Percentiles rank a stretch among this genome's conserved stretches.
Conservation (phyloP, 768 basidiomycete species). For the Saitozyma sp. region DNA sequence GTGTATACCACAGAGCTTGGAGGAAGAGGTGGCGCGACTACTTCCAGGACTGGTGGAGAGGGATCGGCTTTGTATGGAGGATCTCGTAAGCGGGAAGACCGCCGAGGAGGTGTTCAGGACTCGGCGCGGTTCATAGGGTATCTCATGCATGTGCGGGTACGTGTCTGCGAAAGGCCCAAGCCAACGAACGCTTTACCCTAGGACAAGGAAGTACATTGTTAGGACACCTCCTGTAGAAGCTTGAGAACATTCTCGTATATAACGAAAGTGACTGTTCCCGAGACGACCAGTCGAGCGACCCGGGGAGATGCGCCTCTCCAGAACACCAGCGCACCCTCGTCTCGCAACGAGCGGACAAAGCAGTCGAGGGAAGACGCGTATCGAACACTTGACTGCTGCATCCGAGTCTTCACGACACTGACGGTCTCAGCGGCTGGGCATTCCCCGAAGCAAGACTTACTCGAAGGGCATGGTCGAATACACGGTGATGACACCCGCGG, state of each 20-base stretch:
- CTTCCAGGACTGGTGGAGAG: conserved; percentile 12
- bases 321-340: conserved; percentile 12
- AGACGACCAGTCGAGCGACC: conserved; percentile 7
- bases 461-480: too few species aligned
- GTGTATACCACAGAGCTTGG: conserved; percentile 15
- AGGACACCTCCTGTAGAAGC: neutral
- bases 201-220: too few species aligned
- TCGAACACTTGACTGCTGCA: conserved; percentile 1
- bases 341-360: conserved; percentile 1
- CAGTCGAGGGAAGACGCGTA: conserved; percentile 4
- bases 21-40: conserved; percentile 10
- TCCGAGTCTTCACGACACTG: too few species aligned
- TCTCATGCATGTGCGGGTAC: too few species aligned
- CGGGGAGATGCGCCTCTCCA: conserved; percentile 15
- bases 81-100: conserved; percentile 6
- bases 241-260: conserved; percentile 15
- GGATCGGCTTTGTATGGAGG: conserved; percentile 14
- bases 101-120: conserved; percentile 15
- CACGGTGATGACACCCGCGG: too few species aligned
- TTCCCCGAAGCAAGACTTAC: too few species aligned
- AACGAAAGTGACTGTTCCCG: conserved; percentile 11
- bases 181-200: too few species aligned
- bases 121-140: too few species aligned
- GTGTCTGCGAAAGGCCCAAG: too few species aligned
- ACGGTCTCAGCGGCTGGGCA: too few species aligned